phyloP scores from a whole-genome alignment of 495 filamentous ascomycete genomes.

The Penicillium samsonianum region DNA sequence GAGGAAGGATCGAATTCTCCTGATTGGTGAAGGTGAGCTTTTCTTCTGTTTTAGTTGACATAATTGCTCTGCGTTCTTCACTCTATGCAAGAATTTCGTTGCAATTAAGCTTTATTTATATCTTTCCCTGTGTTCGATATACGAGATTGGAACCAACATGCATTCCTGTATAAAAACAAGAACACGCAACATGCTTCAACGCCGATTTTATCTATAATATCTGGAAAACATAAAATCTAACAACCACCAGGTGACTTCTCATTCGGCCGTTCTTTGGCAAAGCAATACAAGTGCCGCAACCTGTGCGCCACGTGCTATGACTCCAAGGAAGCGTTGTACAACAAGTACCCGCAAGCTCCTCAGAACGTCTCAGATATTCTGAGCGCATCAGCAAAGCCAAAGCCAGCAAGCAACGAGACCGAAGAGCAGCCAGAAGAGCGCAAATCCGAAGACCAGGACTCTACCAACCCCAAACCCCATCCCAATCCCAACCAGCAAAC shows the following conservation, averaged over 20 bases:
- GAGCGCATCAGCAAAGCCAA: constrained; percentile 11
- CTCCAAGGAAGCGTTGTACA: constrained; percentile 48
- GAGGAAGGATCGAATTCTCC: constrained; percentile 68
- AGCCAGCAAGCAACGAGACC: constrained; percentile 1
- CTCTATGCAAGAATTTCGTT: background rate
- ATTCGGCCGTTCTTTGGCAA: constrained; percentile 74
- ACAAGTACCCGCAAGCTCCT: constrained; percentile 77
- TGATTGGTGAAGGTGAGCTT: constrained; percentile 77
- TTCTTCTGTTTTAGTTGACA: background rate
- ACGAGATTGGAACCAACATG: constrained; percentile 7
- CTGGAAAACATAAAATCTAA: constrained; percentile 13
- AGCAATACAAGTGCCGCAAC: constrained; percentile 66
- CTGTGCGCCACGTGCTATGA: constrained; percentile 68
- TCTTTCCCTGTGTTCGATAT: background rate
- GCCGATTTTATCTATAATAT: background rate
- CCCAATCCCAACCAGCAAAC: background rate
- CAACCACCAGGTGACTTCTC: constrained; percentile 70
- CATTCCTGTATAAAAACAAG: constrained; percentile 3
- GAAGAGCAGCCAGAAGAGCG: constrained; percentile 7
- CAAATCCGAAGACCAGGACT: background rate
- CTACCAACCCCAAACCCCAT: background rate
- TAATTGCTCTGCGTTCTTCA: background rate
- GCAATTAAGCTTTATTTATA: background rate
- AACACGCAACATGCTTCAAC: background rate
- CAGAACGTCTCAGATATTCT: constrained; percentile 59